Evolutionary conservation across 352 stramenopile genomes (phyloP), one percentile per base, ranked within the genome.

Genomic region (Globisporangium polare): DNA sequence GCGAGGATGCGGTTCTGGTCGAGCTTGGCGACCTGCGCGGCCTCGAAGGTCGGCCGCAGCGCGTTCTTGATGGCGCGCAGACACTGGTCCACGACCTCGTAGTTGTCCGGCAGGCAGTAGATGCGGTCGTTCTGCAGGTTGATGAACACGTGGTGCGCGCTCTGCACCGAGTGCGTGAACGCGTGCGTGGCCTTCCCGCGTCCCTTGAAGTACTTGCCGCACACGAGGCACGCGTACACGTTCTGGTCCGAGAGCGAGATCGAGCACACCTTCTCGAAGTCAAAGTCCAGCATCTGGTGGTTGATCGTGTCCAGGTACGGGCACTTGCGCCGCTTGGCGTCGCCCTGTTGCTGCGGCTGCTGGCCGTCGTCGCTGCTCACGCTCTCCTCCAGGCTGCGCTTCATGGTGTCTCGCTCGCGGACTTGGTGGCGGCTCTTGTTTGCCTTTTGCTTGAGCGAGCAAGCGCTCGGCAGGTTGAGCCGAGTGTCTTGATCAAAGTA

Each of bases 301-400:
- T 99, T 96, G 58, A 99, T 94, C 12, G 97, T 99, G 82, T 99
- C 97, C 39, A 99, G 77, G 74, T 99, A 99, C 52, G 97, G 97
- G 70, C 97, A 99, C 70, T 97, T 96, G 67, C 84, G 85, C 49
- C 86, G 84, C 72, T 92, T 95, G 45, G 62, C 58, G 41, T 65
- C 42, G 18, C 27, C 49, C 26, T 66, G 29, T 5, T 31, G 27
- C 29, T 33, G 45, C 33, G 15, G 13, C 52, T 26, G 24, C 42
- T 22, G 22, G 26, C 37, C 45, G 53, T 35, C 53, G 12, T 50
- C 71, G 15, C 33, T 62, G 17, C 26, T 58, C 12, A 62, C 62
- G 46, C 33, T 67, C 47, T 71, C 72, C 2, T 80, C 72, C 51
- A 49, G 5, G 8, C 77, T 79, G 29, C 80, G 78, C 81, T 91